Base-by-base conservation (phyloP, 2,329 filamentous ascomycete genomes). In the Saccharata proteae region DNA sequence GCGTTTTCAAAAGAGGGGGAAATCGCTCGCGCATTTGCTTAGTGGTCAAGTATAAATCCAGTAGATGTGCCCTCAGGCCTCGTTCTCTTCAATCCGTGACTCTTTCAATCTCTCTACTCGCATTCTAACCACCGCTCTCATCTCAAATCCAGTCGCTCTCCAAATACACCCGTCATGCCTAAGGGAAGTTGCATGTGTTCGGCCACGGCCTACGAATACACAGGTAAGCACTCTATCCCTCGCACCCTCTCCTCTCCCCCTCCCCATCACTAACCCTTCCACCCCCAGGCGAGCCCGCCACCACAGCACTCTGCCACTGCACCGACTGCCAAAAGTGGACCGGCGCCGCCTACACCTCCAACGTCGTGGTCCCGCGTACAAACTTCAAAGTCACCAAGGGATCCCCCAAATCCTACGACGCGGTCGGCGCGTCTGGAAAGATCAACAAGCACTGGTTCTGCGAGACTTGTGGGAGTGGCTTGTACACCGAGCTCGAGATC, bases 401-500 rank as follows among this genome's bases (percentile, higher is more conserved):
- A 19, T 53, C 49, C 4, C 62, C 65, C 10, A 66, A 61, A 38
- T 42, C 54, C 17, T 71, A 59, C 43, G 65, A 70, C 38, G 47
- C 51, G 11, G 52, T 43, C 0, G 69, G 67, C 3, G 58, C 46
- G 20, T 65, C 62, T 0, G 69, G 69, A 17, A 71, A 71, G 44
- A 52, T 61, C 38, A 71, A 71, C 50, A 64, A 61, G 40, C 67
- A 70, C 43, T 69, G 59, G 51, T 72, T 72, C 55, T 71, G 69
- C 44, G 39, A 48, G 11, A 62, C 45, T 37, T 72, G 68, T 41
- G 68, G 68, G 12, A 65, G 59, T 15, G 32, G 32, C 32, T 27
- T 35, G 9, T 35, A 20, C 26, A 27, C 32, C 32, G 32, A 35
- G 32, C 52, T 70, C 16, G 68, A 71, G 16, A 30, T 70, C 24